Conservation (phyloP, 2,329 filamentous ascomycete genomes). For the Aspergillus fijiensis region DNA sequence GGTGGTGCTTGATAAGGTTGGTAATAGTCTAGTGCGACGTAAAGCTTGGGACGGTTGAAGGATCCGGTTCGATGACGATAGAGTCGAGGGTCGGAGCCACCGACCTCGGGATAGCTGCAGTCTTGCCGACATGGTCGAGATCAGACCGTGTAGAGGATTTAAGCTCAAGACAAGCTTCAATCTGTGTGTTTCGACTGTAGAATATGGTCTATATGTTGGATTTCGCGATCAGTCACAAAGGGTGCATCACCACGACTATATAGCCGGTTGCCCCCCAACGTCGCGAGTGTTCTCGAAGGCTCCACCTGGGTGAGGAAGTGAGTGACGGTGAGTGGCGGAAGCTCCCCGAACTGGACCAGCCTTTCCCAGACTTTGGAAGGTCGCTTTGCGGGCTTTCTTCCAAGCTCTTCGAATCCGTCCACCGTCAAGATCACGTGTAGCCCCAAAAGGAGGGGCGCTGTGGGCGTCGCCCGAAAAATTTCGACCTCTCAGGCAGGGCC, state of each 20-base stretch:
- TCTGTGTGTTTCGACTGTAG: background rate
- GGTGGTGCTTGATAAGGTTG: constrained; percentile 7
- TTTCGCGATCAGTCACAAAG: background rate
- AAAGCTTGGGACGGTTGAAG: constrained; percentile 21
- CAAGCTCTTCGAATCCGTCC: constrained; percentile 26
- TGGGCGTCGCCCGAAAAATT: constrained; percentile 23
- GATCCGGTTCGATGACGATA: constrained; percentile 22
- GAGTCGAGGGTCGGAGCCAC: constrained; percentile 28
- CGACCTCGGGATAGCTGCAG: constrained; percentile 32
- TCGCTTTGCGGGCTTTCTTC: too few relatives aligned
- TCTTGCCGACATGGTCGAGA: constrained; percentile 34
- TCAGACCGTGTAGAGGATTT: background rate
- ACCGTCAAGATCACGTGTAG: constrained; percentile 32
- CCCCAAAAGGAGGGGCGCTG: constrained; percentile 23
- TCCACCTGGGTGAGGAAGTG: constrained; percentile 25
- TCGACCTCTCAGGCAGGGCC: constrained; percentile 19
- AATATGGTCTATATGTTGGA: background rate
- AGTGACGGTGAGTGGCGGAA: constrained; percentile 32
- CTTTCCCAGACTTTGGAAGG: background rate
- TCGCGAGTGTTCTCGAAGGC: constrained; percentile 34
- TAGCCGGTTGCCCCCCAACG: constrained; percentile 13
- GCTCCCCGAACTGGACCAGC: constrained; percentile 23
- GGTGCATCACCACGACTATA: constrained; percentile 11
- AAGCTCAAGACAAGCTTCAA: background rate
- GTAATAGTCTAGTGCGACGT: constrained; percentile 20